phyloP scores from a whole-genome alignment of 129 eudicot genomes.

The Centaurea solstitialis region DNA sequence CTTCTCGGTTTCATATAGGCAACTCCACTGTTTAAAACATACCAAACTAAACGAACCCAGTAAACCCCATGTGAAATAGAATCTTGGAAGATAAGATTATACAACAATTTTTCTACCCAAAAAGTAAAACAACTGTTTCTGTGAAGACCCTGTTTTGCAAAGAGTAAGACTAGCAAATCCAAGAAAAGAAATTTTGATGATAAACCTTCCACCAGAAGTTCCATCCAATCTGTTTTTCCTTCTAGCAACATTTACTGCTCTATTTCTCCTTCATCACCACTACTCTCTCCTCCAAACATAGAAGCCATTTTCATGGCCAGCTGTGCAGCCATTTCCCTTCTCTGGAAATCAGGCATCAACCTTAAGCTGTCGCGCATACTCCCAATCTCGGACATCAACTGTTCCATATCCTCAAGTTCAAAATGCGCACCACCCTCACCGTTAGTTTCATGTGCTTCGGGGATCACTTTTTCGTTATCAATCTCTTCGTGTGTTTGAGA shows the following conservation, averaged over 20 bases:
- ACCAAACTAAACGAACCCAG: neutral
- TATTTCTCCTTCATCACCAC: conserved; percentile 54
- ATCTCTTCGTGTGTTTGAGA: conserved; percentile 40
- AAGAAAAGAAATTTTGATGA: neutral
- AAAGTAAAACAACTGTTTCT: neutral
- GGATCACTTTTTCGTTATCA: conserved; percentile 24
- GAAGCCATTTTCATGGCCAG: conserved; percentile 93
- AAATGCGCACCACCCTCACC: conserved; percentile 52
- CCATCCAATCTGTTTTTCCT: neutral
- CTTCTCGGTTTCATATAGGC: neutral
- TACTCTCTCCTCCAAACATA: conserved; percentile 88
- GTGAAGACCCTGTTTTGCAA: neutral
- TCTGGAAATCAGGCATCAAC: conserved; percentile 91
- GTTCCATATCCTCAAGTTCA: conserved; percentile 84
- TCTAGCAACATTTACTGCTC: neutral
- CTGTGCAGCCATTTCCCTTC: conserved; percentile 92
- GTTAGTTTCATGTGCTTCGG: conserved; percentile 25
- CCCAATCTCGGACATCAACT: conserved; percentile 82
- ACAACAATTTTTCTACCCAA: neutral
- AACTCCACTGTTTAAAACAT: neutral
- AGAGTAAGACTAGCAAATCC: neutral
- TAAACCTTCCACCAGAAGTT: conserved; percentile 1
- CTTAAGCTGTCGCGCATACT: conserved; percentile 71
- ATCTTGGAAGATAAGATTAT: neutral
- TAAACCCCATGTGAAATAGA: neutral